Evolutionary conservation across 2,329 filamentous ascomycete species (phyloP), one percentile per base, ranked within the genome.

Genomic region (Daldinia eschscholtzii): DNA sequence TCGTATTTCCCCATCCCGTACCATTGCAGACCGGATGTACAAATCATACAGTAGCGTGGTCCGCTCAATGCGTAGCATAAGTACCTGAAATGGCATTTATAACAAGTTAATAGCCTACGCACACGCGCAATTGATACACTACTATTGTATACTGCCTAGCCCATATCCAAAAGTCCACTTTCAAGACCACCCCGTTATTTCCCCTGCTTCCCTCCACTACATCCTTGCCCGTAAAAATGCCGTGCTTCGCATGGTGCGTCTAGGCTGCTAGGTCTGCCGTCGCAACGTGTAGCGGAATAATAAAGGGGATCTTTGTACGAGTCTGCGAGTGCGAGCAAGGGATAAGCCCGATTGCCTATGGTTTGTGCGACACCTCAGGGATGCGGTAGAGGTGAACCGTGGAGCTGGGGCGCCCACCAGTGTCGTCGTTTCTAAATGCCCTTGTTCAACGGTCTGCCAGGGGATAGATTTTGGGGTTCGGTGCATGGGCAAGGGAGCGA

Each of bases 281-380:
- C 61, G 61, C 44, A 69, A 37, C 59, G 63, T 62, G 42, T 69
- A 67, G 67, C 61, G 64, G 70, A 60, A 70, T 57, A 68, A 68
- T 70, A 64, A 61, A 72, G 61, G 64, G 67, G 64, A 70, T 70
- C 67, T 72, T 62, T 72, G 70, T 72, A 48, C 65, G 65, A 72
- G 70, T 59, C 65, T 71, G 68, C 63, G 69, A 69, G 69, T 62
- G 53, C n/a, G 67, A 70, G 55, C 70, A 72, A 72, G 70, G 70
- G 67, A 72, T 68, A 66, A 70, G 67, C 62, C 60, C 64, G 67
- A 67, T 70, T 72, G 64, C 67, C 67, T 66, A 55, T 66, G 70
- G 67, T 72, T 72, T 72, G 70, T 72, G 64, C 62, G 65, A 72
- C 64, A 66, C 44, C 67, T 72, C 70, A 72, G 70, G 70, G 70